Conservation (phyloP, 2,329 filamentous ascomycete genomes). For the Akanthomyces muscarius region DNA sequence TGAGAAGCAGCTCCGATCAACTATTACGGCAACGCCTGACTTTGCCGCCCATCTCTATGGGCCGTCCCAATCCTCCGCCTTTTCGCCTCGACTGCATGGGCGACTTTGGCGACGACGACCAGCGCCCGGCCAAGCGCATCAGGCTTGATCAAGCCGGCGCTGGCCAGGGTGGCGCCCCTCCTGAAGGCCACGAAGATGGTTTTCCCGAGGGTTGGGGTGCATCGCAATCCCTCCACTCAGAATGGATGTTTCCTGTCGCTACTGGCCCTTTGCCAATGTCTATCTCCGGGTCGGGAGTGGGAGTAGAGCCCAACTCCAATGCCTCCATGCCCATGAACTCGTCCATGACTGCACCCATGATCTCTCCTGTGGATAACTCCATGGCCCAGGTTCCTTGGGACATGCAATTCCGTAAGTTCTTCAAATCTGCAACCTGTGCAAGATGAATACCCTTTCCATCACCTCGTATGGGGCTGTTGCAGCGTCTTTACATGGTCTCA, state of each 20-base stretch:
- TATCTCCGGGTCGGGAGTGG: neutral
- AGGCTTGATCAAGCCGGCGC: slow-evolving; percentile 17
- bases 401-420: neutral
- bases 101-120: slow-evolving; percentile 3
- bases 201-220: neutral
- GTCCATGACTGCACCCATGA: neutral
- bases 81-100: slow-evolving; percentile 10
- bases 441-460: neutral
- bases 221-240: neutral
- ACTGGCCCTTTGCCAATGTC: neutral
- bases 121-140: slow-evolving; percentile 20
- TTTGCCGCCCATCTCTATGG: slow-evolving; percentile 1
- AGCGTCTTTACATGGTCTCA: neutral
- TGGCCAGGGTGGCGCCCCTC: neutral
- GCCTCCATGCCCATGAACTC: neutral
- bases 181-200: neutral
- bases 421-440: neutral
- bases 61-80: neutral
- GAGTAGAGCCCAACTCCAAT: neutral
- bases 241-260: neutral
- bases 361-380: neutral
- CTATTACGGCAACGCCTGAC: neutral
- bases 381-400: neutral
- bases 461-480: neutral
- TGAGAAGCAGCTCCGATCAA: neutral